A percentile compares a stretch with the other conserved stretches of the same genome.
phyloP scores from a whole-genome alignment of 1,139 yeast genomes.

The Blastobotrys elegans region DNA sequence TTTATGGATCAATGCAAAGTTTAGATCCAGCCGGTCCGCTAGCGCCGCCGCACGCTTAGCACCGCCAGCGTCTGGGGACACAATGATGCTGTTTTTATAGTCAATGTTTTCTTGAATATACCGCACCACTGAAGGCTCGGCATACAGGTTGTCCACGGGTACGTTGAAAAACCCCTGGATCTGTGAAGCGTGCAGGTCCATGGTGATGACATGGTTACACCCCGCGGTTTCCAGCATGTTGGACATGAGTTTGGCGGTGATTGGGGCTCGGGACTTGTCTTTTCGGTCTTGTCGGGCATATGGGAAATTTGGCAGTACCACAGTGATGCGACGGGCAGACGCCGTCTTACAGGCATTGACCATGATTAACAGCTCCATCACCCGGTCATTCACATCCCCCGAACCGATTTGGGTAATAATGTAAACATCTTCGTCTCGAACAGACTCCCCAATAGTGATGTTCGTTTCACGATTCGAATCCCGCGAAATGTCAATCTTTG shows the following conservation, averaged over 20 bases:
- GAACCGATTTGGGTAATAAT: constrained; percentile 87
- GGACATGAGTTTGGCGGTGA: constrained; percentile 94
- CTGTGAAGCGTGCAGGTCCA: constrained; percentile 97
- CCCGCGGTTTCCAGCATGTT: constrained; percentile 95
- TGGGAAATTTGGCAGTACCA: constrained; percentile 92
- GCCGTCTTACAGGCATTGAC: constrained; percentile 95
- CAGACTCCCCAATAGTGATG: constrained; percentile 89
- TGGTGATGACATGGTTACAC: constrained; percentile 92
- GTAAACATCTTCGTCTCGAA: constrained; percentile 92
- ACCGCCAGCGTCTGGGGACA: constrained; percentile 98
- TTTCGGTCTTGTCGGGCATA: constrained; percentile 97
- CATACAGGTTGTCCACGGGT: constrained; percentile 94
- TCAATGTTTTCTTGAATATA: constrained; percentile 74
- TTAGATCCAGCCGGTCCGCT: constrained; percentile 87
- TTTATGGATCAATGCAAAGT: constrained; percentile 94
- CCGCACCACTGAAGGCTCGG: constrained; percentile 89
- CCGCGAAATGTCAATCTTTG: constrained; percentile 43
- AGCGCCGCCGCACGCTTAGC: constrained; percentile 96
- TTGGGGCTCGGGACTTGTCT: constrained; percentile 95
- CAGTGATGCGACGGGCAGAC: constrained; percentile 90
- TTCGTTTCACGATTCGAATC: constrained; percentile 73
- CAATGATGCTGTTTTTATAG: constrained; percentile 68
- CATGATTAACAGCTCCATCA: constrained; percentile 83
- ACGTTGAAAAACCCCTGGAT: constrained; percentile 95
- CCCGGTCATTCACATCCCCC: constrained; percentile 81